Base-by-base conservation (phyloP, 148 eudicot genomes). In the Limonium bicolor region DNA sequence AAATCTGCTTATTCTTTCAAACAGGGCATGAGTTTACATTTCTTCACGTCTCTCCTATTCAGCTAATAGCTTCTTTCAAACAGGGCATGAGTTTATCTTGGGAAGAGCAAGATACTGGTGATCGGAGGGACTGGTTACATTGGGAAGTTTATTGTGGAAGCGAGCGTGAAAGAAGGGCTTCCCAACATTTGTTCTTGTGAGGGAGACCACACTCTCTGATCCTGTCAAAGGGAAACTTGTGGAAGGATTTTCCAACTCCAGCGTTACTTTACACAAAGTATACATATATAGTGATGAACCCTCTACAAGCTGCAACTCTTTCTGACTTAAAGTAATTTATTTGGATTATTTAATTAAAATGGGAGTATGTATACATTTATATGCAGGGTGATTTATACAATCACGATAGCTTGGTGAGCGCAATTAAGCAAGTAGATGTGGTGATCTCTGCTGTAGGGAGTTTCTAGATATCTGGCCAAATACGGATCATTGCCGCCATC, bases 31-130 rank as follows among this genome's bases (percentile, higher is more conserved):
- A n/a, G n/a, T n/a, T n/a, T n/a, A n/a, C n/a, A n/a, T n/a, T n/a
- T n/a, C n/a, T n/a, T n/a, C n/a, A n/a, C n/a, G n/a, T n/a, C n/a
- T n/a, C n/a, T n/a, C n/a, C n/a, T n/a, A n/a, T n/a, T n/a, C n/a
- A n/a, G n/a, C n/a, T n/a, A n/a, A n/a, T n/a, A n/a, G n/a, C n/a
- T n/a, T n/a, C n/a, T n/a, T n/a, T n/a, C n/a, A n/a, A n/a, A n/a
- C n/a, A n/a, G n/a, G n/a, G n/a, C n/a, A n/a, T n/a, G n/a, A n/a
- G n/a, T n/a, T n/a, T n/a, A n/a, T n/a, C n/a, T n/a, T n/a, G n/a
- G n/a, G 42, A 38, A 38, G 17, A 38, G 42, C 42, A 38, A 38
- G 42, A 38, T 38, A 9, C 17, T 38, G 42, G 20, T 38, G 7
- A 38, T 38, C 17, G 42, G 42, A 38, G 42, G 42, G 6, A 16